Conservation (phyloP, 2,329 filamentous ascomycete genomes). For the Aspergillus floridensis region DNA sequence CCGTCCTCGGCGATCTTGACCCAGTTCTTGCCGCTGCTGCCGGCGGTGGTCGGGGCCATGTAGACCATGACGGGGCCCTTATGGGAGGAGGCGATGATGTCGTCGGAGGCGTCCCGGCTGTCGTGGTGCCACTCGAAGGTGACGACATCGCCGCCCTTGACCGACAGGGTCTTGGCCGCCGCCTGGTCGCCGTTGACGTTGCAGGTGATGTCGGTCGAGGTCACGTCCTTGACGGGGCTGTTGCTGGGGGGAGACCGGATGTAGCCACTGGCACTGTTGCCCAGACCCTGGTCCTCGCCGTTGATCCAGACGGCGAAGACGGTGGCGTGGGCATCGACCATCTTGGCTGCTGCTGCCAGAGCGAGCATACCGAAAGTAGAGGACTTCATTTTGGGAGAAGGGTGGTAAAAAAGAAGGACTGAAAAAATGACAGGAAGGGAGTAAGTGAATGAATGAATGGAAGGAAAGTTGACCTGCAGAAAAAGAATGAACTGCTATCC, state of each 20-base stretch:
- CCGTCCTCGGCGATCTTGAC: slow-evolving; percentile 25
- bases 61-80: slow-evolving; percentile 21
- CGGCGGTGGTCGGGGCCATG: slow-evolving; percentile 21
- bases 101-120: slow-evolving; percentile 17
- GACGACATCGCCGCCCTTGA: slow-evolving; percentile 22
- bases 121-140: slow-evolving; percentile 27
- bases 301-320: slow-evolving; percentile 25
- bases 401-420: slow-evolving; percentile 7
- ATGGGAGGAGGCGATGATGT: slow-evolving; percentile 24
- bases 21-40: slow-evolving; percentile 19
- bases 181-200: slow-evolving; percentile 20
- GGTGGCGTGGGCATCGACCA: slow-evolving; percentile 21
- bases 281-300: slow-evolving; percentile 21
- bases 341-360: slow-evolving; percentile 24
- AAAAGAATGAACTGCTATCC: neutral
- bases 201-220: slow-evolving; percentile 22
- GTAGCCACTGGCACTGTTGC: slow-evolving; percentile 19
- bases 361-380: slow-evolving; percentile 21
- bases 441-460: slow-evolving; percentile 5
- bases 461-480: neutral
- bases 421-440: slow-evolving; percentile 1
- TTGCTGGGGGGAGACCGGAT: slow-evolving; percentile 23
- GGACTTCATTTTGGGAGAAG: slow-evolving; percentile 19
- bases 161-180: slow-evolving; percentile 18
- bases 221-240: slow-evolving; percentile 22